Evolutionary conservation across 768 basidiomycete species (phyloP).

Genomic region (Lentinula guzmanii): DNA sequence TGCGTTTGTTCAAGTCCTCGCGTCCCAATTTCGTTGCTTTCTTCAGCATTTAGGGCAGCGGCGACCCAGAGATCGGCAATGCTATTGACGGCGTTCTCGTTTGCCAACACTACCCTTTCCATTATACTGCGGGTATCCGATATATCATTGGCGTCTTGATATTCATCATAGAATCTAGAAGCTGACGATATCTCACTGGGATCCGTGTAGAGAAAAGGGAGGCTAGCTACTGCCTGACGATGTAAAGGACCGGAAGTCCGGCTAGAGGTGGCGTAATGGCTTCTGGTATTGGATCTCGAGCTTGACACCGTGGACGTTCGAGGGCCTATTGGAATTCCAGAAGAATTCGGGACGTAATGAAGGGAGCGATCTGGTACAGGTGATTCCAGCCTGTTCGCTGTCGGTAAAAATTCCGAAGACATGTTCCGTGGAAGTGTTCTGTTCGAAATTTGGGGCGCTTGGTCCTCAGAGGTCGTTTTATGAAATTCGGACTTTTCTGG

Average conservation of each 20-base stretch:
- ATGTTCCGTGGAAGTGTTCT: not conserved
- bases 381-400: not conserved
- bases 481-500: constrained; percentile 60
- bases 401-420: not conserved
- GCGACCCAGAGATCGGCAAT: constrained; percentile 98
- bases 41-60: constrained; percentile 90
- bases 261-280: not conserved
- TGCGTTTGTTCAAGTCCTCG: no score
- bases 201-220: not conserved
- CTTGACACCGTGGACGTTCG: not conserved
- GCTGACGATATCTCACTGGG: not conserved
- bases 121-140: constrained; percentile 53
- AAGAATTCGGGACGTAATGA: not conserved
- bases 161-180: not conserved
- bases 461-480: constrained; percentile 49
- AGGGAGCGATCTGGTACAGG: not conserved
- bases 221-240: not conserved
- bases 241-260: not conserved
- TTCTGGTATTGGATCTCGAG: not conserved
- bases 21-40: constrained; percentile 33
- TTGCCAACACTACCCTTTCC: constrained; percentile 86
- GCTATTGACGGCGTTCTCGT: constrained; percentile 90
- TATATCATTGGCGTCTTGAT: not conserved
- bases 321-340: not conserved
- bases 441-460: constrained; percentile 13